Evolutionary conservation across 805 yeast species (phyloP).

Genomic region (Ogataea sp.): DNA sequence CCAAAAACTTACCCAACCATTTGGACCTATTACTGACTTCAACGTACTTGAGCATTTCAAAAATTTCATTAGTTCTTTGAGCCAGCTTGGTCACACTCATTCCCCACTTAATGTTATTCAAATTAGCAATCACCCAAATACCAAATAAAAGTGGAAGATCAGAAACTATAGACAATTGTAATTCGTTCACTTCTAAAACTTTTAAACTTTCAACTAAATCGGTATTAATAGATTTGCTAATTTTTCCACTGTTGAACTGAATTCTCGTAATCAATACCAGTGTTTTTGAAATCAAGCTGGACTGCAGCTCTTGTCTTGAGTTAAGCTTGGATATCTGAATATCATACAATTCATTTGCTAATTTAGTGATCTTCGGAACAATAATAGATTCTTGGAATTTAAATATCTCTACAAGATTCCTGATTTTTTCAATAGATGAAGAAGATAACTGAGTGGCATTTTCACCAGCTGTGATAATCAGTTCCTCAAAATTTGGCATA

Average conservation of each 20-base stretch:
- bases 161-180: conserved; percentile 31
- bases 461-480: conserved; percentile 21
- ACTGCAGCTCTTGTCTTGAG: conserved; percentile 22
- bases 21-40: conserved; percentile 47
- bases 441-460: conserved; percentile 19
- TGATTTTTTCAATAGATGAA: conserved; percentile 16
- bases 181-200: conserved; percentile 23
- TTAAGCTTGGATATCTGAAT: conserved; percentile 30
- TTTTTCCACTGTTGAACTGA: conserved; percentile 28
- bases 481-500: conserved; percentile 22
- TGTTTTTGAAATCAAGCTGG: conserved; percentile 23
- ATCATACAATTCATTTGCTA: conserved; percentile 27
- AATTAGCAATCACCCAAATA: conserved; percentile 51
- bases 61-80: conserved; percentile 43
- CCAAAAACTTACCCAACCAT: conserved; percentile 61
- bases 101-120: conserved; percentile 53
- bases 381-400: conserved; percentile 11
- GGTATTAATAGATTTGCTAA: conserved; percentile 21
- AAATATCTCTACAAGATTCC: conserved; percentile 12
- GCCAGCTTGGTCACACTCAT: conserved; percentile 28
- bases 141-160: conserved; percentile 73
- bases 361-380: conserved; percentile 24
- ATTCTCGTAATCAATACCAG: conserved; percentile 27
- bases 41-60: conserved; percentile 46
- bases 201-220: conserved; percentile 25